Base-by-base conservation (phyloP, 176 grass and related monocot genomes). In the Typha latifolia region DNA sequence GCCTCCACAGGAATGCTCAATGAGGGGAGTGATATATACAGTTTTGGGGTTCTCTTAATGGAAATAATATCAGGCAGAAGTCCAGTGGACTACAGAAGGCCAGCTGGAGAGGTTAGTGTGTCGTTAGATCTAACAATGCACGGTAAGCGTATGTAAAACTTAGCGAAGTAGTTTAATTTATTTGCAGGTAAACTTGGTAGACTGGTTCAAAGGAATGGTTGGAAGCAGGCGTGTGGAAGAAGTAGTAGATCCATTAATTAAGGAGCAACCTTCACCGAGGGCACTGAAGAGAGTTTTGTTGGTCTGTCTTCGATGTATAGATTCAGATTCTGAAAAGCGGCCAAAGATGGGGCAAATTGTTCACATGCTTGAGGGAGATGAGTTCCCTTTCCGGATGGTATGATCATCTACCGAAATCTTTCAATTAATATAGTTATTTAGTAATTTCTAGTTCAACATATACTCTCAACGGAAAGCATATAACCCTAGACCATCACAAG, bases 1-100 rank as follows among this genome's bases (percentile, higher is more conserved):
- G 95, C 95, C 19, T 90, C 83, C 21, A 99, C 95, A 27, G 95
- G 95, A 27, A 82, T 99, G 81, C 89, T 99, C n/a, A 99, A 89
- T 65, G 95, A 99, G 77, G 82, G 86, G 63, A 90, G 85, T 53
- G 95, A 99, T 65, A 82, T 87, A n/a, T 99, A 99, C 72, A 99
- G 95, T 79, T 99, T 94, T 72, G 95, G 95, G 0, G 89, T 99
- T 79, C 75, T 99, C 55, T 52, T 99, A 16, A 94, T 99, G 95
- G 95, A 99, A 86, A 69, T 99, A 51, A 72, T 99, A 47, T 90
- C 95, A 51, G 95, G 89, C 52, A 82, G 89, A 61, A 85, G 79
- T 69, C 95, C 95, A 11, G 95, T 99, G 64, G 89, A 99, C 69
- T 94, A 94, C 52, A 90, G 75, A 73, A 68, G 86, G 11, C 71